A percentile compares a stretch with the other conserved stretches of the same genome.
These are phyloP conservation scores for Cryptococcus jaspeensis DNA, from an alignment of 1,284 basidiomycete genomes.

Conservation along the genomic window DNA sequence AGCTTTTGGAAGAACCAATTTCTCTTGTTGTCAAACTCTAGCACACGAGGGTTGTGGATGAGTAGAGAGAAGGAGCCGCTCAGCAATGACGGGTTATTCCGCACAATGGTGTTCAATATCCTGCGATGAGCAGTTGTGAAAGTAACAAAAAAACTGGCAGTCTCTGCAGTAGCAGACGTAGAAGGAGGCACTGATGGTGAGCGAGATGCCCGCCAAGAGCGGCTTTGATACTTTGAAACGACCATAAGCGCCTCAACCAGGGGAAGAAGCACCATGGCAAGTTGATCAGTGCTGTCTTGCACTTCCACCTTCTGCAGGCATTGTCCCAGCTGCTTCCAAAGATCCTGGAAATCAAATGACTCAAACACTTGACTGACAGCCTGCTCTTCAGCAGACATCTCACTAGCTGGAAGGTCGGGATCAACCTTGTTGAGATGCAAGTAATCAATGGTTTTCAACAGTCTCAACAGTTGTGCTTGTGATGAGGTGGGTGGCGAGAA, in stretches of 20 bases:
- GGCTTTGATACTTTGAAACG: constrained; percentile 77
- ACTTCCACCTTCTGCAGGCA: constrained; percentile 80
- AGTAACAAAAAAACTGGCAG: constrained; percentile 81
- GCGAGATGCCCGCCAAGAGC: constrained; percentile 16
- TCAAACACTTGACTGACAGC: constrained; percentile 76
- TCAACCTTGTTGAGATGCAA: constrained; percentile 69
- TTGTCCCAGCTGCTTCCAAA: constrained; percentile 83
- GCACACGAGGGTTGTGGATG: constrained; percentile 91
- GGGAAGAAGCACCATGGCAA: constrained; percentile 84
- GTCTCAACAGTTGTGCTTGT: constrained; percentile 87
- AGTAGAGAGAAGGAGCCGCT: constrained; percentile 96
- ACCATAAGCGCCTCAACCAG: constrained; percentile 96
- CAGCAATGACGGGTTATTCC: constrained; percentile 96
- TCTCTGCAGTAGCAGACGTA: constrained; percentile 62
- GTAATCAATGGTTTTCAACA: constrained; percentile 94
- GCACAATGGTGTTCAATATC: constrained; percentile 94
- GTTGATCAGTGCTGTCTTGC: constrained; percentile 74
- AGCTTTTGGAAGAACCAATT: constrained; percentile 98
- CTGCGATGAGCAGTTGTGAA: constrained; percentile 96
- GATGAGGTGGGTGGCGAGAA: constrained; percentile 89
- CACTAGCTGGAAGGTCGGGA: constrained; percentile 24
- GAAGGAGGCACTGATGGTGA: constrained; percentile 58
- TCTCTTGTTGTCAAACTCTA: constrained; percentile 99
- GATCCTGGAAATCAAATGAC: constrained; percentile 76
- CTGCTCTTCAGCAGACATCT: constrained; percentile 62